Conservation (phyloP, 2,329 filamentous ascomycete species). For the Rhinocladiella similis region DNA sequence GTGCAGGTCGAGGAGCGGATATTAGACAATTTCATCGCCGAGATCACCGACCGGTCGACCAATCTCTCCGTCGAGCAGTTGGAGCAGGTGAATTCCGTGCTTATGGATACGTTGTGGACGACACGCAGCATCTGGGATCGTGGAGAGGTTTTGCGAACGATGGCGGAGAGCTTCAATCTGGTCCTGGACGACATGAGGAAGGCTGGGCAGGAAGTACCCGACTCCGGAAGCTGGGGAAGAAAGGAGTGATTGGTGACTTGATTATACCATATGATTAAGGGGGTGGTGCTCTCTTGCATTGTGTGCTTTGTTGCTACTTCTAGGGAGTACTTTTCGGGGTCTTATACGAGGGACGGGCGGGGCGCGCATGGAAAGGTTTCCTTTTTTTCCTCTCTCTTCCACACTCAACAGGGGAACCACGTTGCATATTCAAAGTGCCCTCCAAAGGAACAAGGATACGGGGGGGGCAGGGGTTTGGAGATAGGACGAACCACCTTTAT, state of each 20-base stretch:
- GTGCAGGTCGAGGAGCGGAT: slow-evolving; percentile 20
- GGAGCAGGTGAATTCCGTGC: slow-evolving; percentile 84
- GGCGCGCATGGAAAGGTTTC: too few species aligned
- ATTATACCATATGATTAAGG: too few species aligned
- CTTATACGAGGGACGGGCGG: too few species aligned
- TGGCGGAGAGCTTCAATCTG: slow-evolving; percentile 54
- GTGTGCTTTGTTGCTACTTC: too few species aligned
- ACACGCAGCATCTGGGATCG: slow-evolving; percentile 81
- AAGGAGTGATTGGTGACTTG: not conserved
- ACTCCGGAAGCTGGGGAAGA: slow-evolving; percentile 22
- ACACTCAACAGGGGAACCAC: too few species aligned
- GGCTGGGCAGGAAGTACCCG: slow-evolving; percentile 25
- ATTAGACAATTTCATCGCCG: slow-evolving; percentile 33
- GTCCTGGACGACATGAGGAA: slow-evolving; percentile 32
- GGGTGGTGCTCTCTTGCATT: too few species aligned
- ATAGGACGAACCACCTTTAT: too few species aligned
- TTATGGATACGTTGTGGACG: slow-evolving; percentile 90
- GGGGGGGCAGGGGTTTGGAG: too few species aligned
- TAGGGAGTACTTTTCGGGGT: too few species aligned
- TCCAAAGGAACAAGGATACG: too few species aligned
- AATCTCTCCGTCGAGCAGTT: slow-evolving; percentile 89
- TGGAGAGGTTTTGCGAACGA: slow-evolving; percentile 64
- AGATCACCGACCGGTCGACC: slow-evolving; percentile 66
- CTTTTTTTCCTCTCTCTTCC: too few species aligned
- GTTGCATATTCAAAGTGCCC: too few species aligned